Base-by-base conservation (phyloP, 2,329 filamentous ascomycete species). In the Endoconidiophora polonica region DNA sequence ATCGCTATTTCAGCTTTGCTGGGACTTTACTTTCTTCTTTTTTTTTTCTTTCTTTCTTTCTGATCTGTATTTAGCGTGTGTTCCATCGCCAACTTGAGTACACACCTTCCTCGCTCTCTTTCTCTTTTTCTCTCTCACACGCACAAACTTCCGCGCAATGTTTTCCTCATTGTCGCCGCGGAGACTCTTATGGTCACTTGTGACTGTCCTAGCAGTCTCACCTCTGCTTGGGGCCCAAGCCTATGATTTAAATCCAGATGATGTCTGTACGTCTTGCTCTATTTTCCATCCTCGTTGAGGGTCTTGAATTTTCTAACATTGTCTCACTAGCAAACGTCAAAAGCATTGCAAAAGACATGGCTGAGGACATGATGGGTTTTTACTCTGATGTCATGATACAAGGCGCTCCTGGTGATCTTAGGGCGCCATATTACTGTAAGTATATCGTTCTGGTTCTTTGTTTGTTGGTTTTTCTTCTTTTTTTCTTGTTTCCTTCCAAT, bases 271-370 rank as follows among this genome's bases (percentile, higher is more conserved):
- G 51, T 48, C 6, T 46, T 14, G 43, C 18, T 14, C 48, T 43
- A 24, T 44, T 44, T 48, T 37, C 9, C 12, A 22, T 42, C 14
- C 5, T 29, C 29, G 29, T 37, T 24, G 38, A 39, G 9, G 7
- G 24, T 16, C 10, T 18, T 16, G 36, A n/a, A 12, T 45, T 45
- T 41, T 46, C 20, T 42, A n/a, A 23, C 22, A 36, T 37, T 49
- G 22, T 37, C 12, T 18, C 24, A 50, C 23, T 54, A 77, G 74
- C 68, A 41, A 76, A 72, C 1, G 60, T 77, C 53, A 70, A 64
- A 52, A 58, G 62, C 37, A 64, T 71, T 9, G 66, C 74, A 12
- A 71, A 68, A 54, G 62, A 67, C 43, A 69, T 77, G 61, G 66
- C 72, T 1, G 62, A 66, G 40, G 73, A 76, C 56, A 64, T 77